phyloP scores from a whole-genome alignment of 306 rosid species.

The Erythrophleum fordii region DNA sequence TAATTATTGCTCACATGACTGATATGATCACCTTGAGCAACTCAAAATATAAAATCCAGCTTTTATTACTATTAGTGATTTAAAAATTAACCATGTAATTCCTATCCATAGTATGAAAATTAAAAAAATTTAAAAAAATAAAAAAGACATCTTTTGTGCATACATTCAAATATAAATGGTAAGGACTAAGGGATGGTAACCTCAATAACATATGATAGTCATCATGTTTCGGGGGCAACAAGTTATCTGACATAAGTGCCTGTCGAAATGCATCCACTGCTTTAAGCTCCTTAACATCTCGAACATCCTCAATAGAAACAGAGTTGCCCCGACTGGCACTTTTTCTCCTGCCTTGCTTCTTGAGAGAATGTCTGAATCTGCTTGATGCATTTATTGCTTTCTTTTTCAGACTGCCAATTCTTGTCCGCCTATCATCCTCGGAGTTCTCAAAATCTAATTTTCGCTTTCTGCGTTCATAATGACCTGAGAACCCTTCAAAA shows the following conservation, averaged over 20 bases:
- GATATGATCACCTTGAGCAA: slow-evolving; percentile 1
- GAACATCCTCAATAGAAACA: slow-evolving; percentile 83
- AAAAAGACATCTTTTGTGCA: background rate
- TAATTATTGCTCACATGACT: slow-evolving; percentile 11
- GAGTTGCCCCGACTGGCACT: slow-evolving; percentile 42
- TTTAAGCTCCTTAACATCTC: slow-evolving; percentile 78
- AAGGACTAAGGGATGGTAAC: slow-evolving; percentile 42
- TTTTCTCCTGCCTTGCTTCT: slow-evolving; percentile 68
- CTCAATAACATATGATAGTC: slow-evolving; percentile 86
- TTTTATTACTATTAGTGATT: background rate
- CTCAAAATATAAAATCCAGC: background rate
- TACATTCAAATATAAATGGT: background rate
- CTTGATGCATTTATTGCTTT: slow-evolving; percentile 87
- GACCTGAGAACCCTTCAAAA: slow-evolving; percentile 73
- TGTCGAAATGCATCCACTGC: slow-evolving; percentile 80
- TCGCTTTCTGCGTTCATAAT: slow-evolving; percentile 73
- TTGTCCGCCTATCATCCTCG: slow-evolving; percentile 76
- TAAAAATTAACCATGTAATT: background rate
- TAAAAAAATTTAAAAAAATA: background rate
- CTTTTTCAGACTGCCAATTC: slow-evolving; percentile 76
- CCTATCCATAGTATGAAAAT: background rate
- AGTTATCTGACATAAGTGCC: slow-evolving; percentile 64
- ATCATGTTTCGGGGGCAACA: slow-evolving; percentile 74
- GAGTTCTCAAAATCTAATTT: slow-evolving; percentile 79
- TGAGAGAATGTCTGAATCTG: slow-evolving; percentile 80